Evolutionary conservation across 2,329 filamentous ascomycete species (phyloP).

Genomic region (Helotiales sp.): DNA sequence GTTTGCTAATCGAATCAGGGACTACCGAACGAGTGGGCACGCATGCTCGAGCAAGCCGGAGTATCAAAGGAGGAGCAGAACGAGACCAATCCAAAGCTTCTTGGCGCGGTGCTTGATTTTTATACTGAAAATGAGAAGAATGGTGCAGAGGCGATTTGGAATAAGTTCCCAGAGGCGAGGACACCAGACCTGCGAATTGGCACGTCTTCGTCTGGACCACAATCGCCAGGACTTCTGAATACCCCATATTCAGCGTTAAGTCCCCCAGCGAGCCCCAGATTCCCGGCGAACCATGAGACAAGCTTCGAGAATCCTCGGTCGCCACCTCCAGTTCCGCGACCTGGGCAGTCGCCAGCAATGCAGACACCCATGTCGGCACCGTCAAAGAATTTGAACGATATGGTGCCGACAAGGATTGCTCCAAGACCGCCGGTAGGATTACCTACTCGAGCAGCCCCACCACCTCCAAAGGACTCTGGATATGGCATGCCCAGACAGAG

Average conservation of each 20-base stretch:
- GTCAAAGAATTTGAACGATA: constrained; percentile 53
- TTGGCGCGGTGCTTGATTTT: constrained; percentile 93
- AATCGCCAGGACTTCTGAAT: constrained; percentile 45
- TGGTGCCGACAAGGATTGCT: constrained; percentile 81
- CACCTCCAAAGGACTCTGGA: constrained; percentile 62
- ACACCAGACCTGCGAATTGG: constrained; percentile 52
- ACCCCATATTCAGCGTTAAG: constrained; percentile 64
- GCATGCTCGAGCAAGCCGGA: constrained; percentile 89
- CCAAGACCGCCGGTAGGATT: constrained; percentile 82
- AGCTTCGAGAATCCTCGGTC: constrained; percentile 97
- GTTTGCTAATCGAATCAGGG: constrained; percentile 56
- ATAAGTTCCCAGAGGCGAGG: constrained; percentile 92
- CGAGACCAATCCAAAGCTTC: constrained; percentile 84
- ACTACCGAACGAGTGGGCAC: constrained; percentile 96
- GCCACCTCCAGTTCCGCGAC: constrained; percentile 78
- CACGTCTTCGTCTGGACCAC: constrained; percentile 22
- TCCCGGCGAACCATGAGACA: constrained; percentile 84
- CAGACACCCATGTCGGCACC: no score
- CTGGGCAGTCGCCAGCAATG: constrained; percentile 35
- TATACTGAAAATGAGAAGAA: constrained; percentile 91
- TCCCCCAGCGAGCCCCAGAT: constrained; percentile 80
- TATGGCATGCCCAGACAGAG: constrained; percentile 59
- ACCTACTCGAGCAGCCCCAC: constrained; percentile 54
- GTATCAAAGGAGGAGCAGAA: constrained; percentile 95
- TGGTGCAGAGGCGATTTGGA: constrained; percentile 77